Evolutionary conservation across 1,284 basidiomycete species (phyloP).

Genomic region (Ganoderma leucocontextum): DNA sequence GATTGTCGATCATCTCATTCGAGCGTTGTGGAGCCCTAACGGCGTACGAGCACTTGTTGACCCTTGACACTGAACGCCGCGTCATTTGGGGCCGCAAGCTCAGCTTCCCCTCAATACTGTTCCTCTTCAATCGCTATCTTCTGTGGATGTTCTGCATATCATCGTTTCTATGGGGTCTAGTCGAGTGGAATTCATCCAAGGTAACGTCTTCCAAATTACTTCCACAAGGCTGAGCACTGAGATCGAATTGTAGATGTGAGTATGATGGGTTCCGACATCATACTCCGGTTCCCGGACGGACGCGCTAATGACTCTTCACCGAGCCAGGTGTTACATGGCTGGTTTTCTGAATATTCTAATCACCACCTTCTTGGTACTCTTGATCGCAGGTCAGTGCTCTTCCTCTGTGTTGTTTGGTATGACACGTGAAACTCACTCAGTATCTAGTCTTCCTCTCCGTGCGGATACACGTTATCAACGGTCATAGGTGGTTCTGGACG

Average conservation of each 20-base stretch:
- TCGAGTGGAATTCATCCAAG: neutral
- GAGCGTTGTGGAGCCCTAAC: slow-evolving; percentile 16
- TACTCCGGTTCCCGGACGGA: neutral
- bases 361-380: neutral
- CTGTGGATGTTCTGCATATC: neutral
- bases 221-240: neutral
- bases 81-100: slow-evolving; percentile 26
- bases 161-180: neutral
- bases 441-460: slow-evolving; percentile 18
- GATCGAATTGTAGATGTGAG: neutral
- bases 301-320: neutral
- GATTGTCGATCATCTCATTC: neutral
- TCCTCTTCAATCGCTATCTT: slow-evolving; percentile 20
- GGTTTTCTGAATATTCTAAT: neutral
- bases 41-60: slow-evolving; percentile 22
- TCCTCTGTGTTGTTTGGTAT: neutral
- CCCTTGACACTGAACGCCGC: slow-evolving; percentile 9
- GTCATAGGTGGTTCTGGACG: slow-evolving; percentile 28
- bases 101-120: slow-evolving; percentile 16
- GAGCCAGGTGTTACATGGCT: neutral
- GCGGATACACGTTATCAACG: slow-evolving; percentile 24
- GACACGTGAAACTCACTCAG: neutral
- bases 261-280: neutral
- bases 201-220: slow-evolving; percentile 5
- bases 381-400: neutral